Conservation (phyloP, 2,329 filamentous ascomycete genomes). For the Xylaria sp. region DNA sequence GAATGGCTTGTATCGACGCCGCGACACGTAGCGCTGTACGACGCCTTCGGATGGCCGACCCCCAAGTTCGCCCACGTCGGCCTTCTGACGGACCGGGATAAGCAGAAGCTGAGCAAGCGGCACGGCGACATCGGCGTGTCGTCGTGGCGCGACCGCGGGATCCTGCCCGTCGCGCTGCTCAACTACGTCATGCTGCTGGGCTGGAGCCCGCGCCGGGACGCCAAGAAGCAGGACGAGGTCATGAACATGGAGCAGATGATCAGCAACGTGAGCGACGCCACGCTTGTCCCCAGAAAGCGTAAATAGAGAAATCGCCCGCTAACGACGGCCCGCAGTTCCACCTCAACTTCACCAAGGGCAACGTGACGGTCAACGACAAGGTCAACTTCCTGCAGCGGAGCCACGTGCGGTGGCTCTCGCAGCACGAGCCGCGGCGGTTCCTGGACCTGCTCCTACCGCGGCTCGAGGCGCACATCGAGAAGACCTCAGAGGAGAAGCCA, state of each 20-base stretch:
- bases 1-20: conserved; percentile 98
- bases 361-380: conserved; percentile 83
- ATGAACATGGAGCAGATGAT: conserved; percentile 73
- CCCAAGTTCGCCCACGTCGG: conserved; percentile 82
- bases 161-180: conserved; percentile 55
- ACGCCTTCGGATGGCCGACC: conserved; percentile 73
- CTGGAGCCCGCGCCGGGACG: conserved; percentile 63
- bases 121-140: conserved; percentile 58
- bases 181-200: conserved; percentile 88
- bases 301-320: conserved; percentile 25
- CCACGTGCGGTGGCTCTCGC: conserved; percentile 21
- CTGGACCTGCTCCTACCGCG: conserved; percentile 14
- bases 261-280: conserved; percentile 49
- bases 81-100: conserved; percentile 68
- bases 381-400: conserved; percentile 71
- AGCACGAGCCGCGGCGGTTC: background rate
- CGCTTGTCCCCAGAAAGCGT: conserved; percentile 8
- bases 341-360: conserved; percentile 87
- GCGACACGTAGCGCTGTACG: conserved; percentile 69
- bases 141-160: conserved; percentile 50
- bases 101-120: conserved; percentile 85
- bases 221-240: conserved; percentile 61
- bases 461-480: conserved; percentile 11
- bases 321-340: conserved; percentile 59
- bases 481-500: conserved; percentile 20